Conservation (phyloP, 2,329 filamentous ascomycete genomes). For the Colletotrichum sp. region DNA sequence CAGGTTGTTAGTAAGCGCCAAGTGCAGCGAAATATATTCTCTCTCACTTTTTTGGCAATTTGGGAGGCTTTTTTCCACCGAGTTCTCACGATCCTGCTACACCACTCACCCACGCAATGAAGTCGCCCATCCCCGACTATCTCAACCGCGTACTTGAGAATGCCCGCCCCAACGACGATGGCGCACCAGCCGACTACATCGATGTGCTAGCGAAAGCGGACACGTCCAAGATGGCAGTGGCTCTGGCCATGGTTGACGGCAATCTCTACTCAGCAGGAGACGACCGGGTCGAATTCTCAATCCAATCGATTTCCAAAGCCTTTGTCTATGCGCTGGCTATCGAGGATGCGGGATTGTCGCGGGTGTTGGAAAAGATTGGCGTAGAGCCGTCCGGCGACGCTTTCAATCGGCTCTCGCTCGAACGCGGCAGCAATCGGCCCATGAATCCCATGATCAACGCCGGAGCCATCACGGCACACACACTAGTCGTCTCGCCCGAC, state of each 20-base stretch:
- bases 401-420: constrained; percentile 38
- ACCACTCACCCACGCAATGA: constrained; percentile 25
- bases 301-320: constrained; percentile 45
- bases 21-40: not conserved
- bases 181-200: constrained; percentile 40
- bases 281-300: constrained; percentile 43
- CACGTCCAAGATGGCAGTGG: constrained; percentile 41
- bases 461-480: constrained; percentile 37
- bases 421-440: constrained; percentile 33
- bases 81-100: not conserved
- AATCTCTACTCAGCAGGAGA: constrained; percentile 43
- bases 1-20: not conserved
- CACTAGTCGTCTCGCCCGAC: constrained; percentile 30
- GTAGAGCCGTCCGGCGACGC: constrained; percentile 44
- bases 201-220: constrained; percentile 42
- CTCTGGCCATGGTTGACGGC: constrained; percentile 44
- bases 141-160: constrained; percentile 35
- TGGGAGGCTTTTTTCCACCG: not conserved
- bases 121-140: constrained; percentile 39
- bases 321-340: constrained; percentile 46
- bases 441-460: constrained; percentile 43
- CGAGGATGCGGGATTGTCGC: constrained; percentile 37
- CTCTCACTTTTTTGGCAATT: not conserved
- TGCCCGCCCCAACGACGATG: constrained; percentile 32
- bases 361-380: constrained; percentile 42